Conservation (phyloP, 495 filamentous ascomycete species). For the Trypethelium eluteriae region DNA sequence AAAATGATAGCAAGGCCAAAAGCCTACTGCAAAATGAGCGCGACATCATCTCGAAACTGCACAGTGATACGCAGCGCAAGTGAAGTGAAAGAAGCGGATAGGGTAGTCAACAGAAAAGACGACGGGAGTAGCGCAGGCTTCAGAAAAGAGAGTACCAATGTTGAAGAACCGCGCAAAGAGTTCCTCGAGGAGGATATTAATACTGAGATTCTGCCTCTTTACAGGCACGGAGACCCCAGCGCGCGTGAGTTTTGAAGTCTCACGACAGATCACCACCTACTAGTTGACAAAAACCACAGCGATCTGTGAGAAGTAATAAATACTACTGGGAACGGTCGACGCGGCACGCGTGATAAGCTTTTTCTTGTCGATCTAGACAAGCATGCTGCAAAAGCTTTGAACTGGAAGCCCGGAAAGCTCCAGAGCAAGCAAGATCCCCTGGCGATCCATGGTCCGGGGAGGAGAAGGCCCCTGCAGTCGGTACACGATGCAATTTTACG, state of each 20-base stretch:
- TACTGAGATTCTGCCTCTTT: too few species aligned
- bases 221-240: too few species aligned
- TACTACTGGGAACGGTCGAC: background rate
- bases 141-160: too few species aligned
- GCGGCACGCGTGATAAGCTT: conserved; percentile 11
- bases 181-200: too few species aligned
- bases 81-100: background rate
- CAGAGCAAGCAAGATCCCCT: conserved; percentile 5
- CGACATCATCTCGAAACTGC: background rate
- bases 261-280: background rate
- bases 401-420: background rate
- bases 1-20: background rate
- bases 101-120: background rate
- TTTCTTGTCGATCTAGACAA: background rate
- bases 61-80: background rate
- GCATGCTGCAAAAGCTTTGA: conserved; percentile 1
- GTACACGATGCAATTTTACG: background rate
- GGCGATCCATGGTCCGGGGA: background rate
- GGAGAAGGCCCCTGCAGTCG: background rate
- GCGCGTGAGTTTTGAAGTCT: background rate
- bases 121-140: too few species aligned
- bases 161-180: too few species aligned
- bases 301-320: background rate
- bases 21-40: background rate
- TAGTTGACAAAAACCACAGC: background rate